Conservation (phyloP, 768 basidiomycete genomes). For the Leccinum subgranulosum region DNA sequence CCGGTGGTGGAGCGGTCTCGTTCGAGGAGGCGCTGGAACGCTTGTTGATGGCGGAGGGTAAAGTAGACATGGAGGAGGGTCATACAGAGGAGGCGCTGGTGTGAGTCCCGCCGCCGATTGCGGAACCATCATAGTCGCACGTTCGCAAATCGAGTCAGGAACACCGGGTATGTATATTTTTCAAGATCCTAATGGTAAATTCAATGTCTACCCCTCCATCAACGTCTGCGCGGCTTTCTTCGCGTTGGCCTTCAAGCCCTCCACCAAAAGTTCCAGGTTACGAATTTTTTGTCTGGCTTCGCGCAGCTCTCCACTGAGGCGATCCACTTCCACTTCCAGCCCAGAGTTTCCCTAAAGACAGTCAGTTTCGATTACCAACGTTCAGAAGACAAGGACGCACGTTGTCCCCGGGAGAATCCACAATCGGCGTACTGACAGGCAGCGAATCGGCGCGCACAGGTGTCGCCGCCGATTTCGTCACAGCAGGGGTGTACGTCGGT, state of each 20-base stretch:
- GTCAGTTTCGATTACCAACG: background rate
- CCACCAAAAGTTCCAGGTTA: background rate
- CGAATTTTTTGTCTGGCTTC: background rate
- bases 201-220: background rate
- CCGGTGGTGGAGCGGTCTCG: conserved; percentile 35
- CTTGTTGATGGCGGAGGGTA: conserved; percentile 65
- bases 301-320: background rate
- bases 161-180: no score
- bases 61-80: conserved; percentile 80
- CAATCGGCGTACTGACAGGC: background rate
- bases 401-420: background rate
- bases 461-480: conserved; percentile 19
- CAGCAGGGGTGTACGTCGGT: conserved; percentile 32
- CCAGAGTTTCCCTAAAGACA: background rate
- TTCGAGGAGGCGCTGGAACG: conserved; percentile 74
- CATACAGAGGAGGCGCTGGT: conserved; percentile 37
- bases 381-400: background rate
- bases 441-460: background rate
- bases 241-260: background rate
- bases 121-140: no score
- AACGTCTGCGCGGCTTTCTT: background rate
- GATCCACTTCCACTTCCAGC: background rate
- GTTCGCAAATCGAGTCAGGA: no score
- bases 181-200: no score
- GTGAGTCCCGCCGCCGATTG: no score